phyloP scores from a whole-genome alignment of 78 protist genomes.

The Isochrysis galbana region DNA sequence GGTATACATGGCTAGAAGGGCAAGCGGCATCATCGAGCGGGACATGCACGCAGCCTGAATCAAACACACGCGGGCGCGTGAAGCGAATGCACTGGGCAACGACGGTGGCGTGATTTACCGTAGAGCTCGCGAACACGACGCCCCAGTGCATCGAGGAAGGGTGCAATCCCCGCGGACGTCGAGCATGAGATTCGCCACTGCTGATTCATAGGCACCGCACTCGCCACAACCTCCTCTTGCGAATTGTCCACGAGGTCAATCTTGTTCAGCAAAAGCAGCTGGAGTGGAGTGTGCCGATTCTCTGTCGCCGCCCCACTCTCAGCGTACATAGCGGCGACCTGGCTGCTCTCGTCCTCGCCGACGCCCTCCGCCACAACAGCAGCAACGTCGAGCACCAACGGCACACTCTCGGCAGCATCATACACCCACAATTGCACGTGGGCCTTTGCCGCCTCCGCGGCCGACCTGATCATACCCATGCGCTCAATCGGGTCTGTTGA shows the following conservation, averaged over 20 bases:
- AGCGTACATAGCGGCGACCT: not conserved
- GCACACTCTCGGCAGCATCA: not conserved
- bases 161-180: constrained; percentile 34
- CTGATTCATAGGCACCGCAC: not conserved
- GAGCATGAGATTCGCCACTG: not conserved
- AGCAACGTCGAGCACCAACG: not conserved
- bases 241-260: not conserved
- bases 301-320: too few species aligned
- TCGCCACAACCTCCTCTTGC: not conserved
- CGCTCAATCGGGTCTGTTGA: constrained; percentile 64
- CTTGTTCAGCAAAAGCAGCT: constrained; percentile 29
- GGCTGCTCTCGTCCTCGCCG: not conserved
- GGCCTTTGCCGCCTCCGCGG: not conserved
- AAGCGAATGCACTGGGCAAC: too few species aligned
- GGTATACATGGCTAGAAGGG: too few species aligned
- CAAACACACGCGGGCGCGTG: too few species aligned
- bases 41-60: too few species aligned
- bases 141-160: not conserved
- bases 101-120: too few species aligned
- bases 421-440: not conserved
- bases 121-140: not conserved
- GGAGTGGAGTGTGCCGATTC: not conserved
- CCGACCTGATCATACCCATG: constrained; percentile 42
- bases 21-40: too few species aligned
- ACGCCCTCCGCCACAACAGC: not conserved